Evolutionary conservation across 352 stramenopile genomes (phyloP).

Genomic region (Pythium periplocum): DNA sequence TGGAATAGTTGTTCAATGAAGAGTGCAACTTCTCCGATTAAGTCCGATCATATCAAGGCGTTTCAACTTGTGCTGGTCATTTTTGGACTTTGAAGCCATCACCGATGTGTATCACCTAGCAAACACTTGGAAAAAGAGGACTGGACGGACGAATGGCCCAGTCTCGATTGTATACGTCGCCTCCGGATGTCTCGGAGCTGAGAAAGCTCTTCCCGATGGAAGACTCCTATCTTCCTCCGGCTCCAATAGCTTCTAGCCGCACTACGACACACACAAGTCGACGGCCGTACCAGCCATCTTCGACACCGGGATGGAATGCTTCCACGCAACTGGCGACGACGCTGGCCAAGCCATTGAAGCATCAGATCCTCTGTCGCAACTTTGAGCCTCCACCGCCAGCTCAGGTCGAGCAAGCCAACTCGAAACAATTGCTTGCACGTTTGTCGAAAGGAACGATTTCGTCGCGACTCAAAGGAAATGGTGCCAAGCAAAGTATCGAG

Average conservation of each 20-base stretch:
- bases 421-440: neutral
- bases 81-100: too few species aligned
- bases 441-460: constrained; percentile 54
- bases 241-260: neutral
- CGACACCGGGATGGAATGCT: constrained; percentile 35
- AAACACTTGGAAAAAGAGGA: too few species aligned
- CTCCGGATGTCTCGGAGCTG: constrained; percentile 39
- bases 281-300: neutral
- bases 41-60: constrained; percentile 12
- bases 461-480: constrained; percentile 33
- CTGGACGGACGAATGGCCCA: too few species aligned
- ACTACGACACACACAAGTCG: neutral
- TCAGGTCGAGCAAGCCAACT: constrained; percentile 21
- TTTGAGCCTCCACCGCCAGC: constrained; percentile 40
- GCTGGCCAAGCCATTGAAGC: constrained; percentile 31
- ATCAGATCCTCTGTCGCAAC: constrained; percentile 54
- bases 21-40: constrained; percentile 3
- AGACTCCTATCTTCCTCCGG: constrained; percentile 5
- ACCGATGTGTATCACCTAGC: too few species aligned
- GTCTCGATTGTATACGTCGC: constrained; percentile 21
- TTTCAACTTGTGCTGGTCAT: constrained; percentile 2
- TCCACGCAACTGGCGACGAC: constrained; percentile 38
- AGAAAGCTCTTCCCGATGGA: constrained; percentile 38
- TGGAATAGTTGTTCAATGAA: too few species aligned
- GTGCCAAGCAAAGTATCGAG: too few species aligned